Evolutionary conservation across 176 grass and related monocot species (phyloP).

Genomic region (Aegilops sharonensis): DNA sequence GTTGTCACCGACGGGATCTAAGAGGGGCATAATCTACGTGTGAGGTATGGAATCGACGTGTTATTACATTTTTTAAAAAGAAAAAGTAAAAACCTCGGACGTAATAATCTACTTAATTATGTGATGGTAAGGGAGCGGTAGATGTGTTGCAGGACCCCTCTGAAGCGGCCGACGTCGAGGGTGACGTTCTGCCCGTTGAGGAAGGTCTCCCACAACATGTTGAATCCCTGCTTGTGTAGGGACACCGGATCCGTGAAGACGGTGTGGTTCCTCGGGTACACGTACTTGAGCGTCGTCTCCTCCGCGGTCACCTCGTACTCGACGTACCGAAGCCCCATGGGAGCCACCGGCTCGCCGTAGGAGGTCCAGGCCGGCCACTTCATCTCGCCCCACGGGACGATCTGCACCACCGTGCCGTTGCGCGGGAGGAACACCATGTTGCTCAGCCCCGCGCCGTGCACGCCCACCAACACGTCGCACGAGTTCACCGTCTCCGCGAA

Average conservation of each 20-base stretch:
- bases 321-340: conserved; percentile 59
- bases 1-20: too few species aligned
- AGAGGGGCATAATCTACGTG: too few species aligned
- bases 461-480: conserved; percentile 81
- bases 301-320: conserved; percentile 60
- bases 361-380: conserved; percentile 32
- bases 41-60: too few species aligned
- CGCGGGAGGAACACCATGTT: conserved; percentile 85
- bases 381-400: conserved; percentile 55
- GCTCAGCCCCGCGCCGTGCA: conserved; percentile 79
- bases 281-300: conserved; percentile 59
- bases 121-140: conserved; percentile 33
- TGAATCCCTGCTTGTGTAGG: conserved; percentile 44
- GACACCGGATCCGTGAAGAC: conserved; percentile 55
- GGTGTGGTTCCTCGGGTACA: conserved; percentile 47
- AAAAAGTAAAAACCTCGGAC: too few species aligned
- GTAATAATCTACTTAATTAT: background rate
- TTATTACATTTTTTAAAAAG: too few species aligned
- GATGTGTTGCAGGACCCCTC: conserved; percentile 24
- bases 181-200: conserved; percentile 57
- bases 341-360: conserved; percentile 41
- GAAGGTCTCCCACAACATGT: conserved; percentile 30
- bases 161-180: conserved; percentile 58
- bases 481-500: conserved; percentile 63
- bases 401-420: conserved; percentile 57